These are phyloP conservation scores for Chlorella sp. DNA, from an alignment of 139 green algal genomes.

Conservation along the genomic window DNA sequence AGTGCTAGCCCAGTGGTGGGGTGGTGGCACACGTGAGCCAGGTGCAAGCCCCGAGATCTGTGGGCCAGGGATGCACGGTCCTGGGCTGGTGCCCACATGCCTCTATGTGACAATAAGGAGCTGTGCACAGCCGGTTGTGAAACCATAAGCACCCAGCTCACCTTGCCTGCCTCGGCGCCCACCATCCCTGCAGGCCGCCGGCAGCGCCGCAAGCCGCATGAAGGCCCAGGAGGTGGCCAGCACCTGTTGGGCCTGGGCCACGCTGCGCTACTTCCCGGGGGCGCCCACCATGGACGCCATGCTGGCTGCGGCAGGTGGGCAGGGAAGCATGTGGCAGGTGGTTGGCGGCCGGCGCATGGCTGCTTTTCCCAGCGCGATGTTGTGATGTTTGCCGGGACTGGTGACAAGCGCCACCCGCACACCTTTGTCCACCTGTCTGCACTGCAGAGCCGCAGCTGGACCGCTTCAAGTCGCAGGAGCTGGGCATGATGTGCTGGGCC, in stretches of 20 bases:
- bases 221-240: conserved; percentile 61
- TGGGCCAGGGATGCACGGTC: no score
- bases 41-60: no score
- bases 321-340: no score
- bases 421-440: neutral
- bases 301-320: neutral
- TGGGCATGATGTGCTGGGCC: conserved; percentile 39
- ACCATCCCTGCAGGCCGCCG: neutral
- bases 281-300: conserved; percentile 20
- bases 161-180: neutral
- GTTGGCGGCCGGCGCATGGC: no score
- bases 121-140: no score
- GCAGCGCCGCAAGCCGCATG: conserved; percentile 21
- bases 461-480: conserved; percentile 26
- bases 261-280: conserved; percentile 40
- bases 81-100: no score
- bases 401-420: neutral
- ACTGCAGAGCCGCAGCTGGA: neutral
- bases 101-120: no score
- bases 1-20: no score
- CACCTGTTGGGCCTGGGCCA: conserved; percentile 50
- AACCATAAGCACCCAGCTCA: no score
- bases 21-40: no score
- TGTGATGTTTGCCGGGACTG: neutral
- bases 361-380: no score